Conservation (phyloP, 2,329 filamentous ascomycete species). For the Zymoseptoria passerinii region DNA sequence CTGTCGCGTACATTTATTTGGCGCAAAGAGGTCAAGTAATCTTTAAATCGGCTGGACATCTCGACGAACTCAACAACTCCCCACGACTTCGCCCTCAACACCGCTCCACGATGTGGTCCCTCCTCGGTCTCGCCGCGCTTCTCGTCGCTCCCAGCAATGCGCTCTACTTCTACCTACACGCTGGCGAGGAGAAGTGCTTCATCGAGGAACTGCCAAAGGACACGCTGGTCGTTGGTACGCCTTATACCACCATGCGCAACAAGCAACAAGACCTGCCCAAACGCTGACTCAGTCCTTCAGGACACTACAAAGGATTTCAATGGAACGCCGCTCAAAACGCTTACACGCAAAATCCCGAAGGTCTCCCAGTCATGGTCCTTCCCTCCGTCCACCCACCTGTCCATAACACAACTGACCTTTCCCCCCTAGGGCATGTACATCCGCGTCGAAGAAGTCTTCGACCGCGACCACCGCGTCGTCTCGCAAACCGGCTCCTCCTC, state of each 20-base stretch:
- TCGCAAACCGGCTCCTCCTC: conserved; percentile 67
- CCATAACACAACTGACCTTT: conserved; percentile 2
- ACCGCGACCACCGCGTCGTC: conserved; percentile 94
- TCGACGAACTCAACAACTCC: neutral
- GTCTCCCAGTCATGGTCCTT: conserved; percentile 21
- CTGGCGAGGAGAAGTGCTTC: conserved; percentile 82
- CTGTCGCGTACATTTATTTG: neutral
- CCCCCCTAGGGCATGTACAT: conserved; percentile 61
- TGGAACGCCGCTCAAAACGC: conserved; percentile 61
- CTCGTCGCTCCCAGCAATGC: conserved; percentile 59
- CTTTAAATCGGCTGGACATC: neutral
- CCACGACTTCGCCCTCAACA: neutral
- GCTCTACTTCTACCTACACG: conserved; percentile 93
- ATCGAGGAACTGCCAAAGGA: conserved; percentile 97
- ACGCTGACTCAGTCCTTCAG: conserved; percentile 30
- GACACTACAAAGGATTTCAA: conserved; percentile 81
- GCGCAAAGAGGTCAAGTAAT: neutral
- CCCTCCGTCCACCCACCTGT: neutral
- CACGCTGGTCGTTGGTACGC: conserved; percentile 78
- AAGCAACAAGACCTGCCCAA: neutral
- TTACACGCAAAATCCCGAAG: conserved; percentile 64
- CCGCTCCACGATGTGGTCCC: conserved; percentile 22
- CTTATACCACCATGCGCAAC: neutral
- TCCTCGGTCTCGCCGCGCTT: conserved; percentile 24
- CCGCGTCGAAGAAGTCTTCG: conserved; percentile 92